phyloP scores from a whole-genome alignment of 2,329 filamentous ascomycete genomes.

The Neofusicoccum parvum region DNA sequence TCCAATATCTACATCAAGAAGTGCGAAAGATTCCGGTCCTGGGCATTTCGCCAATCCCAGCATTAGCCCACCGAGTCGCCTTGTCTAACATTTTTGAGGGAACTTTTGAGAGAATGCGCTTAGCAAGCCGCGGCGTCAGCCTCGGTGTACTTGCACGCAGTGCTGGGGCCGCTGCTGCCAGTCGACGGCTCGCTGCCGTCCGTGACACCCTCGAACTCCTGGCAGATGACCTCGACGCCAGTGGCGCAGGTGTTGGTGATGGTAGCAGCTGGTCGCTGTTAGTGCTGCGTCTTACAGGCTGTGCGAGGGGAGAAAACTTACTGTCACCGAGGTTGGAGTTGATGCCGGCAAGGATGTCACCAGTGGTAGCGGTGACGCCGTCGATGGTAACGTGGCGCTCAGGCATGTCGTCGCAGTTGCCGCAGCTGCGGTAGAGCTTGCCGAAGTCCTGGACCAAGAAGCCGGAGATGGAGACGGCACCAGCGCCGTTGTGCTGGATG shows the following conservation, averaged over 20 bases:
- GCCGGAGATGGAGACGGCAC: conserved; percentile 35
- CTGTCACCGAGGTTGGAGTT: conserved; percentile 33
- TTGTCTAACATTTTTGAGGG: background rate
- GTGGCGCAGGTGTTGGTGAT: conserved; percentile 45
- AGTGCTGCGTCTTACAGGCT: conserved; percentile 16
- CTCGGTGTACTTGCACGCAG: conserved; percentile 17
- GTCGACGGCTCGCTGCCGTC: conserved; percentile 33
- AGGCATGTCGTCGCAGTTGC: conserved; percentile 33
- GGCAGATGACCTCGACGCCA: conserved; percentile 29
- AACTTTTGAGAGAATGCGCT: background rate
- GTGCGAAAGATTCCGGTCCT: background rate
- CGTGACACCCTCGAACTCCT: conserved; percentile 31
- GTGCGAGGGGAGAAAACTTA: background rate
- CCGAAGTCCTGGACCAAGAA: conserved; percentile 34
- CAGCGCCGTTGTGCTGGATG: conserved; percentile 37
- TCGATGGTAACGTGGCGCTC: conserved; percentile 31
- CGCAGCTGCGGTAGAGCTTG: conserved; percentile 36
- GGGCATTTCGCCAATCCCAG: conserved; percentile 4
- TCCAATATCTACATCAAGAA: conserved; percentile 18
- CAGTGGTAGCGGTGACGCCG: conserved; percentile 43
- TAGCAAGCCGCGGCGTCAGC: conserved; percentile 15
- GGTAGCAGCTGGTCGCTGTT: conserved; percentile 51
- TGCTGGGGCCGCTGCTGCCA: conserved; percentile 25
- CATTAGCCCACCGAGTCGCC: background rate
- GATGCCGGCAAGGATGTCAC: conserved; percentile 36